These are phyloP conservation scores for Talaromyces adpressus DNA, from an alignment of 495 filamentous ascomycete species.

Conservation along the genomic window DNA sequence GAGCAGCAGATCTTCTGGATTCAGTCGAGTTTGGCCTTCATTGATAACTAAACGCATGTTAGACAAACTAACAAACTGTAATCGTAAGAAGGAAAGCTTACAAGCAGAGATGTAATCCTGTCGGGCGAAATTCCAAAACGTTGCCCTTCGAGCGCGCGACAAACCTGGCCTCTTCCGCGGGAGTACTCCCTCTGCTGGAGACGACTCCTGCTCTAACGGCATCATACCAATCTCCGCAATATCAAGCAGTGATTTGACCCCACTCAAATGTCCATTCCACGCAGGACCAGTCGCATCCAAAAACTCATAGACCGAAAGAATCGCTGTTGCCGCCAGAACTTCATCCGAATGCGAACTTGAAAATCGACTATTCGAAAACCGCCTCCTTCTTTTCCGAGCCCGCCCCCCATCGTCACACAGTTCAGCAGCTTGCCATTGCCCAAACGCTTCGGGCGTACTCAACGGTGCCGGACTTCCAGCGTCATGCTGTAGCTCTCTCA, in stretches of 20 bases:
- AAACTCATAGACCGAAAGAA: constrained; percentile 59
- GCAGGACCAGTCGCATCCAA: constrained; percentile 52
- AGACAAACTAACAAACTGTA: background rate
- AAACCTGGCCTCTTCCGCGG: constrained; percentile 28
- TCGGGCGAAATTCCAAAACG: constrained; percentile 60
- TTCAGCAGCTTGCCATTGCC: constrained; percentile 32
- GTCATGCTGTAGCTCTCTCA: constrained; percentile 49
- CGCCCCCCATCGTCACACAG: constrained; percentile 24
- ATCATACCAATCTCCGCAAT: constrained; percentile 59
- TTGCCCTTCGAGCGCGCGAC: constrained; percentile 50
- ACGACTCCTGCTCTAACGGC: constrained; percentile 40
- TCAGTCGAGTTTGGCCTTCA: constrained; percentile 51
- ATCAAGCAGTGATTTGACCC: constrained; percentile 56
- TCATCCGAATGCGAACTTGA: constrained; percentile 50
- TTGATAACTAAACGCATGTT: constrained; percentile 44
- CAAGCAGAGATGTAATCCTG: constrained; percentile 60
- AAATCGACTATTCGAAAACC: constrained; percentile 30
- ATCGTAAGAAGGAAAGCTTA: constrained; percentile 26
- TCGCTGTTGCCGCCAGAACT: constrained; percentile 54
- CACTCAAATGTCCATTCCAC: constrained; percentile 58
- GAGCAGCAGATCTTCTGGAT: constrained; percentile 51
- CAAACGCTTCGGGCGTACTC: constrained; percentile 29
- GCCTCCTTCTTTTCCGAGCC: constrained; percentile 32
- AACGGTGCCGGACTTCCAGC: constrained; percentile 27
- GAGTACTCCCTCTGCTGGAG: constrained; percentile 26